These are phyloP conservation scores for Psilocybe cyanescens DNA, from an alignment of 768 basidiomycete species.

Conservation along the genomic window DNA sequence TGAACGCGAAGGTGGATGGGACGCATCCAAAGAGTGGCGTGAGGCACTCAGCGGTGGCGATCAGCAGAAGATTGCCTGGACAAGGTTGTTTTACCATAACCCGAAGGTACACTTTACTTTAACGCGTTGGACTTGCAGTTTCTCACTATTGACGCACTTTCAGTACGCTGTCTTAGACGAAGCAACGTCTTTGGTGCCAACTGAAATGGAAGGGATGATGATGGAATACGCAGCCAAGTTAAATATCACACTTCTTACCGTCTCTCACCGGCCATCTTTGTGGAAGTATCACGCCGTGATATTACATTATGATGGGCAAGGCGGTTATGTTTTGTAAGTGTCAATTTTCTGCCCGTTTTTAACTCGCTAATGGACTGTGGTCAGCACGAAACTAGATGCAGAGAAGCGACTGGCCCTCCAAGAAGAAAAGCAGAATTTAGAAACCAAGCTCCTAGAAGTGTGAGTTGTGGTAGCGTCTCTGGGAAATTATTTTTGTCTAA, in stretches of 20 bases:
- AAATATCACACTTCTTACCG: slow-evolving; percentile 91
- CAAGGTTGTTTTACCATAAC: slow-evolving; percentile 91
- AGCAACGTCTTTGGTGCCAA: slow-evolving; percentile 92
- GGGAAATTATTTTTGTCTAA: neutral
- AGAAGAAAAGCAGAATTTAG: slow-evolving; percentile 91
- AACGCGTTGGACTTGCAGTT: neutral
- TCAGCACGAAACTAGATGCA: slow-evolving; percentile 86
- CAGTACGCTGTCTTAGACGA: slow-evolving; percentile 98
- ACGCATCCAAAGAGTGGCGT: slow-evolving; percentile 87
- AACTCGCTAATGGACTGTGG: neutral
- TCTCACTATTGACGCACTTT: neutral
- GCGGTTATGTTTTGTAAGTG: slow-evolving; percentile 88
- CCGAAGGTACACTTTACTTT: slow-evolving; percentile 65
- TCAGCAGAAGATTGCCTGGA: slow-evolving; percentile 98
- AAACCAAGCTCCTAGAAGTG: slow-evolving; percentile 86
- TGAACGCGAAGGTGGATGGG: slow-evolving; percentile 97
- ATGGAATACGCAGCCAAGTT: slow-evolving; percentile 89
- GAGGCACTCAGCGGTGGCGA: slow-evolving; percentile 94
- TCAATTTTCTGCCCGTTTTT: slow-evolving; percentile 7
- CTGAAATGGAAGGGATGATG: slow-evolving; percentile 92
- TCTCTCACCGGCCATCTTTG: slow-evolving; percentile 92
- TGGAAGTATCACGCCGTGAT: slow-evolving; percentile 94
- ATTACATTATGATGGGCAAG: slow-evolving; percentile 91
- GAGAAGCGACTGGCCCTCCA: slow-evolving; percentile 89
- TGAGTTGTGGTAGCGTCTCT: slow-evolving; percentile 41